Evolutionary conservation across 441 rosid genomes (phyloP).

Genomic region (Rhodomyrtus psidioides): DNA sequence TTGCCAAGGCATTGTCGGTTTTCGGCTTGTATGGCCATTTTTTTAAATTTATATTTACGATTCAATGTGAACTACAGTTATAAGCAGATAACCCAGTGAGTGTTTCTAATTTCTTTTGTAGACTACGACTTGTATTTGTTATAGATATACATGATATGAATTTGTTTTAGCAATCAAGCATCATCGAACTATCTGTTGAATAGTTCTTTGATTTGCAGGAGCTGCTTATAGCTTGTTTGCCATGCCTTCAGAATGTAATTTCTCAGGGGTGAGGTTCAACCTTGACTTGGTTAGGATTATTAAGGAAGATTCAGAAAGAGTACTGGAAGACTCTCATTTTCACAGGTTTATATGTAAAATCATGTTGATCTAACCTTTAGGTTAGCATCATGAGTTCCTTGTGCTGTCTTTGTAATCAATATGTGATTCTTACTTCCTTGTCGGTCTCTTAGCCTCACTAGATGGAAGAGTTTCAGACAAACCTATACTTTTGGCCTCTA

Average conservation of each 20-base stretch:
- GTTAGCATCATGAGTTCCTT: not conserved
- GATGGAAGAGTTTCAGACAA: not conserved
- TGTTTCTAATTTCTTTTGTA: not conserved
- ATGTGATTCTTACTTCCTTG: not conserved
- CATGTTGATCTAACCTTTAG: constrained; percentile 1
- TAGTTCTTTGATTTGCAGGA: constrained; percentile 40
- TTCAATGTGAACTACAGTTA: not conserved
- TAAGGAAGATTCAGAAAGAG: constrained; percentile 45
- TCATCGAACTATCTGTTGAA: not conserved
- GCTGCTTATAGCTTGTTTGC: constrained; percentile 69
- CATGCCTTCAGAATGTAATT: constrained; percentile 95
- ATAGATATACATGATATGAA: not conserved
- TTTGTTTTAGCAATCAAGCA: not conserved
- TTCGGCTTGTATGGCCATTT: not conserved
- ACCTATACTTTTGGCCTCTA: not conserved
- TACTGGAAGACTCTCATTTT: constrained; percentile 47
- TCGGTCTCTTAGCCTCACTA: not conserved
- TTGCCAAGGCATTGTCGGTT: not conserved
- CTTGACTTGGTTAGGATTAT: constrained; percentile 65
- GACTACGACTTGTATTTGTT: not conserved
- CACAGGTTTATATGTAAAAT: constrained; percentile 35
- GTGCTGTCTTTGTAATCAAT: not conserved
- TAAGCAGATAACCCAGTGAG: not conserved
- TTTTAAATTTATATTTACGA: not conserved
- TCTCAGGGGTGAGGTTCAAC: constrained; percentile 82